phyloP scores from a whole-genome alignment of 352 stramenopile genomes.

The Phytophthora melonis region DNA sequence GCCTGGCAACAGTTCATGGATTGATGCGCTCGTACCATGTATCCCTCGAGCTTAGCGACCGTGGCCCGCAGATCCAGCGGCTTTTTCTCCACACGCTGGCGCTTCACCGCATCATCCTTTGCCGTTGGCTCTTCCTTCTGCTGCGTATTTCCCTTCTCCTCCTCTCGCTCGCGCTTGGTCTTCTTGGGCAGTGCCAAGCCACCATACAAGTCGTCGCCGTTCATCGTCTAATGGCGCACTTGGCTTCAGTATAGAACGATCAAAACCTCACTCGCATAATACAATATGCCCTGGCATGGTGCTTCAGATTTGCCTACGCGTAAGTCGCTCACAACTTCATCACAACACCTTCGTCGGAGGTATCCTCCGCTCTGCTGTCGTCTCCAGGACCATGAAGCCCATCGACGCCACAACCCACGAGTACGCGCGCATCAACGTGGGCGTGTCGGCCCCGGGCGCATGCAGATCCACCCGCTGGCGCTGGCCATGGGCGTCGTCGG shows the following conservation, averaged over 20 bases:
- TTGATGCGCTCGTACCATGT: constrained; percentile 49
- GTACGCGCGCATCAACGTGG: constrained; percentile 39
- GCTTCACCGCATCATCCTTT: constrained; percentile 26
- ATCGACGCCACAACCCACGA: constrained; percentile 38
- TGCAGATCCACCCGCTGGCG: constrained; percentile 72
- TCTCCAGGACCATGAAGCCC: constrained; percentile 29
- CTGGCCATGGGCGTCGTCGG: constrained; percentile 68
- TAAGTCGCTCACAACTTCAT: constrained; percentile 16
- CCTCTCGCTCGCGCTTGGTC: constrained; percentile 48
- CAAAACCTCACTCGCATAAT: background rate
- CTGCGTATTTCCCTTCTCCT: constrained; percentile 9
- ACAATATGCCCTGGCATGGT: background rate
- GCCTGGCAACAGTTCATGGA: background rate
- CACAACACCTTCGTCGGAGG: background rate
- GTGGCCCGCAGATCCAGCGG: constrained; percentile 51
- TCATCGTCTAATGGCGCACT: constrained; percentile 5
- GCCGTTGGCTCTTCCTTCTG: background rate
- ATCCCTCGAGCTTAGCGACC: constrained; percentile 66
- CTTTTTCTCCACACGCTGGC: constrained; percentile 35
- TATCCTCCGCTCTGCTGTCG: background rate
- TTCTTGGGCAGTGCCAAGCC: constrained; percentile 58
- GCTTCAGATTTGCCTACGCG: constrained; percentile 26
- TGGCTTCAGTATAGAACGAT: background rate
- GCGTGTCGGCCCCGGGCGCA: constrained; percentile 12
- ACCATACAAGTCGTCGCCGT: constrained; percentile 58